These are phyloP conservation scores for Amanita pseudoporphyria DNA, from an alignment of 768 basidiomycete genomes.

Conservation along the genomic window DNA sequence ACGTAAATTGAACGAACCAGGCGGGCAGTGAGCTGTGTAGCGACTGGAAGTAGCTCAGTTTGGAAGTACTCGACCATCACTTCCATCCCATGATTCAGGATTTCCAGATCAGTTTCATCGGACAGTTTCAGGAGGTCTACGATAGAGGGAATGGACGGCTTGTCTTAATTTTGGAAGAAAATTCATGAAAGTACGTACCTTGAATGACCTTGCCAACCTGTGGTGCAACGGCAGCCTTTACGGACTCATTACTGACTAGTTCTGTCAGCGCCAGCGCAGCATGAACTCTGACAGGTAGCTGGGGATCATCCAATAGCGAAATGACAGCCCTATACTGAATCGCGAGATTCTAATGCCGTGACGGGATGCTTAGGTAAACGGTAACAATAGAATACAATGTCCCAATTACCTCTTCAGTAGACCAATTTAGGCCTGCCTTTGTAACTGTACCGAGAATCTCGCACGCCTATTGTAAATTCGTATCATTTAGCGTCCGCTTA, in stretches of 20 bases:
- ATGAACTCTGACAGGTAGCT: conserved; percentile 78
- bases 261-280: conserved; percentile 76
- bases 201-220: conserved; percentile 84
- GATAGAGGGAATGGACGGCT: not conserved
- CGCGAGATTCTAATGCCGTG: conserved; percentile 40
- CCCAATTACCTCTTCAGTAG: conserved; percentile 43
- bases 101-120: conserved; percentile 86
- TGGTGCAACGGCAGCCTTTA: conserved; percentile 59
- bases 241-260: conserved; percentile 63
- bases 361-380: not conserved
- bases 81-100: conserved; percentile 76
- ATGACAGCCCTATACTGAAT: conserved; percentile 58
- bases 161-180: not conserved
- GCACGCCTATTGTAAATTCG: conserved; percentile 43
- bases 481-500: not conserved
- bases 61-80: conserved; percentile 82
- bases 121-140: conserved; percentile 79
- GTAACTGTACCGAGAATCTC: conserved; percentile 72
- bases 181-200: conserved; percentile 38
- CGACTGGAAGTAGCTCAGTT: conserved; percentile 76
- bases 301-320: conserved; percentile 62
- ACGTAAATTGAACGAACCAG: conserved; percentile 40
- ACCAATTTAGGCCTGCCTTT: conserved; percentile 61
- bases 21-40: conserved; percentile 67
- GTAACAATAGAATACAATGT: not conserved